A percentile compares a stretch with the other conserved stretches of the same genome.
Evolutionary conservation across 495 filamentous ascomycete genomes (phyloP).

Genomic region (Pseudevernia furfuracea): DNA sequence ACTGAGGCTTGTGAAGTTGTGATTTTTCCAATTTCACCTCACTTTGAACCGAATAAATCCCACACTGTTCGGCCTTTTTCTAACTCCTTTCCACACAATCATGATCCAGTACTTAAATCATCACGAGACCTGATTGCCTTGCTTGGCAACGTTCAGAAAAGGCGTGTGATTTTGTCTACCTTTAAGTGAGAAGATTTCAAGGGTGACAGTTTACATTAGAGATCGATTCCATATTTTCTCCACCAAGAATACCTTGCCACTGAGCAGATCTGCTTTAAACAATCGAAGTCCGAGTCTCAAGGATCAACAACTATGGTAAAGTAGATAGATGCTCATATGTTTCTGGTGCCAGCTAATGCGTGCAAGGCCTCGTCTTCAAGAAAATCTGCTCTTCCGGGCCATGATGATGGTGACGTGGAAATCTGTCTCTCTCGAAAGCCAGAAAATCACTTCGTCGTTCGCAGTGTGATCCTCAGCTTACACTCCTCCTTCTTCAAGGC

Average conservation of each 20-base stretch:
- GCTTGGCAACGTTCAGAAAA: too few relatives aligned
- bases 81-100: not conserved
- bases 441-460: constrained; percentile 8
- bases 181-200: not conserved
- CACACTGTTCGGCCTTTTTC: not conserved
- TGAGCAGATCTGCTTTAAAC: not conserved
- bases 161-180: not conserved
- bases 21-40: not conserved
- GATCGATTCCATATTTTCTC: not conserved
- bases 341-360: not conserved
- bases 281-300: not conserved
- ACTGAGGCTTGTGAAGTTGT: too few relatives aligned
- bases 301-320: not conserved
- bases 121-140: too few relatives aligned
- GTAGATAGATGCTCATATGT: not conserved
- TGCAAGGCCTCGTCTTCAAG: not conserved
- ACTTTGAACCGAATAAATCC: too few relatives aligned
- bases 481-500: constrained; percentile 10
- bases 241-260: not conserved
- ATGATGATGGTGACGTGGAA: constrained; percentile 6
- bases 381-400: not conserved
- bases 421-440: constrained; percentile 1
- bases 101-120: too few relatives aligned
- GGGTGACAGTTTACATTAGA: not conserved
- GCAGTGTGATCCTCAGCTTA: constrained; percentile 4